Base-by-base conservation (phyloP, 148 eudicot species). In the Vaccinium macrocarpon region DNA sequence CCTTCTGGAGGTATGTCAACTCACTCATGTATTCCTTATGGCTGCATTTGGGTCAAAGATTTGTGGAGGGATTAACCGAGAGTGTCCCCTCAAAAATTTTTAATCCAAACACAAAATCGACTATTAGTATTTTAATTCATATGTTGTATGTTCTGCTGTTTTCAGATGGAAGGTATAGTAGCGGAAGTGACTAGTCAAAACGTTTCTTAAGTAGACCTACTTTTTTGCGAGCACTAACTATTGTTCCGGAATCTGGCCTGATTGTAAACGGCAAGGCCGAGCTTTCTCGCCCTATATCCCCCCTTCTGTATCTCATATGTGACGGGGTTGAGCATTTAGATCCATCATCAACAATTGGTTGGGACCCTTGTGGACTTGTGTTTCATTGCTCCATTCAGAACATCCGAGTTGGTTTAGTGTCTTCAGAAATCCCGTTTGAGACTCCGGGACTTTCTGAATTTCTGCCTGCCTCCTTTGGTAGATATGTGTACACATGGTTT, bases 81-180 rank as follows among this genome's bases (percentile, higher is more conserved):
- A 12, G 16, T 25, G 71, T 9, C 23, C n/a, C n/a, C n/a, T 18
- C n/a, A 16, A 18, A 57, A 57, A 18, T 5, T 8, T 18, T 57
- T 18, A 57, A 57, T 18, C 6, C 62, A 13, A 62, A 23, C 11
- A 64, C 32, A 23, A 42, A 42, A 42, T 35, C 7, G 6, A 42
- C 46, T 42, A 21, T 15, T 49, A 57, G 21, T 6, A 8, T 32
- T 80, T 76, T 80, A 25, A 13, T 56, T 79, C 78, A 75, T 75
- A 46, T 81, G 81, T 76, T 77, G 51, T 52, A 6, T 10, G 61
- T 76, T 76, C 70, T 82, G 25, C 21, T 86, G 75, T 81, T 86
- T 85, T 74, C 98, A 95, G 98, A 88, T 88, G 55, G 61, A 51
- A 91, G 97, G 87, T 93, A 92, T 87, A 87, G 92, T 89, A 95